Evolutionary conservation across 1,284 basidiomycete genomes (phyloP), one percentile per base, ranked within the genome.

Genomic region (Naganishia cerealis): DNA sequence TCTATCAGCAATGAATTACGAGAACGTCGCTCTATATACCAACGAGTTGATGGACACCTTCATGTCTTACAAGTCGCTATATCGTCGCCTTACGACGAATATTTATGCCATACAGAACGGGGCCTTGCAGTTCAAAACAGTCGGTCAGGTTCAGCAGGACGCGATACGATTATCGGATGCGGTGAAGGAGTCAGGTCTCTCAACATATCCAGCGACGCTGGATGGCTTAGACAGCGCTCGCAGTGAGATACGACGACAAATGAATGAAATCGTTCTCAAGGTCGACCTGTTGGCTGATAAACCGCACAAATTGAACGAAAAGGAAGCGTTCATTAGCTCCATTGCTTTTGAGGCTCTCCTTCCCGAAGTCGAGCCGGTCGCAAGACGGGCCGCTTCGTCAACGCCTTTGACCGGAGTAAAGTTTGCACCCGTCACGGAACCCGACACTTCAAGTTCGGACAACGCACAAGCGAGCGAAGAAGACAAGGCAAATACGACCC

Each of bases 21-120:
- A 55, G 26, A 55, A 55, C 53, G 53, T 55, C 13, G 29, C 26
- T 8, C 26, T 55, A 12, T 55, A 55, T 8, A 55, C 53, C 53
- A 24, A 38, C n/a, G 53, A 29, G 18, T 55, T 55, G 21, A 29
- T 55, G 29, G 53, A 55, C 24, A 38, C 53, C 16, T 55, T 33
- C 53, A 55, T 55, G 53, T 33, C 53, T 4, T 55, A 55, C 53
- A 55, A 55, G 53, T 33, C 53, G n/a, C 26, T 55, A 3, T 55
- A 46, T n/a, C 43, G 43, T 5, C 43, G 43, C 16, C 43, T 46
- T n/a, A 46, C 43, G 2, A 46, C 43, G 2, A 15, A 46, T 46
- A 46, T 46, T 16, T 46, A 46, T 18, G 43, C 9, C n/a, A 46
- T 46, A 16, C 43, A 46, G 43, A 46, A 18, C 16, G 43, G 43